These are phyloP conservation scores for Xylaria sp. DNA, from an alignment of 2,329 filamentous ascomycete genomes.

Conservation along the genomic window DNA sequence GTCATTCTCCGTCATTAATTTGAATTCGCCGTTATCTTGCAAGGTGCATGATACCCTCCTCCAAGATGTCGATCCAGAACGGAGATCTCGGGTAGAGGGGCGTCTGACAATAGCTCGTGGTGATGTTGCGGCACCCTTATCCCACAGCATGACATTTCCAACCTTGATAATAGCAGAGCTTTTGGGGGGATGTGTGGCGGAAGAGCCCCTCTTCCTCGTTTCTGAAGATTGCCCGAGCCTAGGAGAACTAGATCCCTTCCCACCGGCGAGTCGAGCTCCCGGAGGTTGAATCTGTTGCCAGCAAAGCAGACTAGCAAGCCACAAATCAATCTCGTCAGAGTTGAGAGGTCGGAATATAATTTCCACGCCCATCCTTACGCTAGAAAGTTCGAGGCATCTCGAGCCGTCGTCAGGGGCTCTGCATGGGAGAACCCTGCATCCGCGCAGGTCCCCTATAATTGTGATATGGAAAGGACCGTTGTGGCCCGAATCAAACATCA, in stretches of 20 bases:
- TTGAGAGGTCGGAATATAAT: constrained; percentile 72
- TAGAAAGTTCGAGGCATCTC: constrained; percentile 65
- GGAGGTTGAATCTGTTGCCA: constrained; percentile 80
- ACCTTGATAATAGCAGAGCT: constrained; percentile 93
- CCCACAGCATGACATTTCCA: constrained; percentile 90
- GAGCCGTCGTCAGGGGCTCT: constrained; percentile 56
- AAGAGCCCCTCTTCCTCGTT: constrained; percentile 56
- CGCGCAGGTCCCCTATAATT: constrained; percentile 77
- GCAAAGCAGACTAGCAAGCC: constrained; percentile 82
- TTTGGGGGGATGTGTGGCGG: constrained; percentile 58
- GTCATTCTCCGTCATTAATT: constrained; percentile 87
- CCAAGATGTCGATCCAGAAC: constrained; percentile 73
- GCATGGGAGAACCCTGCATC: constrained; percentile 74
- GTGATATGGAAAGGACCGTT: constrained; percentile 71
- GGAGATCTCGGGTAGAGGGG: constrained; percentile 66
- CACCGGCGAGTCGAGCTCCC: constrained; percentile 63
- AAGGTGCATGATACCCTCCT: constrained; percentile 90
- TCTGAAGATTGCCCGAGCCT: constrained; percentile 55
- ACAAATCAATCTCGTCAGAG: constrained; percentile 76
- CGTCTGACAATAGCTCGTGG: constrained; percentile 66
- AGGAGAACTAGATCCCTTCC: constrained; percentile 50
- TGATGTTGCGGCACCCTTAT: constrained; percentile 72
- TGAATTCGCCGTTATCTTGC: constrained; percentile 94
- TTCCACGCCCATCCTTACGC: constrained; percentile 65
- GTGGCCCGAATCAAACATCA: constrained; percentile 79